These are phyloP conservation scores for Silene noctiflora DNA, from an alignment of 179 eudicot species.

Conservation along the genomic window DNA sequence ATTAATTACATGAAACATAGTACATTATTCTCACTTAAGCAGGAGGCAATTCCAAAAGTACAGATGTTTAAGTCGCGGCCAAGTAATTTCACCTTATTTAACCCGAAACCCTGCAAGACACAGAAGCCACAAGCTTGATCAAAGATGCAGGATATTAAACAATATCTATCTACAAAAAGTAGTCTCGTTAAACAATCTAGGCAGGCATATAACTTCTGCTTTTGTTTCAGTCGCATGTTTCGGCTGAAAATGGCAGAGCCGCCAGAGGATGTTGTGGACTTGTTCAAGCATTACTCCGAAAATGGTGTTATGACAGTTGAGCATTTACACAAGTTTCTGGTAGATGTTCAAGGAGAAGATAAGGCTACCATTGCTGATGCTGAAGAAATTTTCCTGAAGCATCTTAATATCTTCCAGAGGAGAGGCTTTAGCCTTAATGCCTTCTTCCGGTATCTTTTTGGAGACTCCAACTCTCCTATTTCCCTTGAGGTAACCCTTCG, in stretches of 20 bases:
- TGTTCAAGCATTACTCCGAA: conserved; percentile 43
- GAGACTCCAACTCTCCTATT: conserved; percentile 40
- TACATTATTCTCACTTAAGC: conserved; percentile 25
- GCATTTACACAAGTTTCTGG: conserved; percentile 33
- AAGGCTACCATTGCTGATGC: conserved; percentile 38
- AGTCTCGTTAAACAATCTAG: conserved; percentile 22
- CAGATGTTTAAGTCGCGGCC: conserved; percentile 2
- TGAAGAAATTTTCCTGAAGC: conserved; percentile 39
- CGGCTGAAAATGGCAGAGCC: conserved; percentile 37
- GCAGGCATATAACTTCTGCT: conserved; percentile 48
- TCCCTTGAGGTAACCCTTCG: neutral
- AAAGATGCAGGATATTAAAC: conserved; percentile 17
- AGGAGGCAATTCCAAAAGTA: conserved; percentile 22
- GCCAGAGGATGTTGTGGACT: conserved; percentile 36
- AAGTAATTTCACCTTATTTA: neutral
- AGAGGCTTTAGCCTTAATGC: conserved; percentile 40
- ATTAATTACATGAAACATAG: neutral
- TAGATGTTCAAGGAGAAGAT: conserved; percentile 37
- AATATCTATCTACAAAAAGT: conserved; percentile 9
- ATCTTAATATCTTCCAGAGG: conserved; percentile 39
- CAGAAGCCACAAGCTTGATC: conserved; percentile 8
- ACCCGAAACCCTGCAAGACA: neutral
- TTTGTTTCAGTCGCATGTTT: conserved; percentile 46
- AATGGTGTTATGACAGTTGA: conserved; percentile 40
- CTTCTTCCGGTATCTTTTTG: conserved; percentile 52